These are phyloP conservation scores for Mercurialis annua DNA, from an alignment of 345 rosid species.

Conservation along the genomic window DNA sequence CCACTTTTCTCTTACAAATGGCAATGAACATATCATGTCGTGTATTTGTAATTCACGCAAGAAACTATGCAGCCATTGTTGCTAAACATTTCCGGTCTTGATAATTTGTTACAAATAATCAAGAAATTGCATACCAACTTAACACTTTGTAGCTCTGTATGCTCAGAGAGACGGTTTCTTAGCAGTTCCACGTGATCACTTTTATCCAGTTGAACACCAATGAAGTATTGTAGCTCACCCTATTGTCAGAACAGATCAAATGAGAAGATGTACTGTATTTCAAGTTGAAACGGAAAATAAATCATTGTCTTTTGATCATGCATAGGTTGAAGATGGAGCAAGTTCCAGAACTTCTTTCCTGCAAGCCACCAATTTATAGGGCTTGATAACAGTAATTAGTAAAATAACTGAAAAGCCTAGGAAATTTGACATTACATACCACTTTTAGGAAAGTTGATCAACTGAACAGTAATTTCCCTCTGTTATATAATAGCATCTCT, in stretches of 20 bases:
- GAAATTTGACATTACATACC: constrained; percentile 38
- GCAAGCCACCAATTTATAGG: constrained; percentile 30
- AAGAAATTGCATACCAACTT: constrained; percentile 50
- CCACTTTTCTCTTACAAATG: too few species aligned
- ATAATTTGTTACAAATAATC: constrained; percentile 5
- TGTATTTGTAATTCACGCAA: too few species aligned
- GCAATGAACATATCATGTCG: too few species aligned
- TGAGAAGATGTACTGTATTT: constrained; percentile 4
- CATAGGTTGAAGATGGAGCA: constrained; percentile 98
- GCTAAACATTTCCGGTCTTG: too few species aligned
- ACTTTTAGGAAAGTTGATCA: constrained; percentile 93
- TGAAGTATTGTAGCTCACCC: constrained; percentile 99
- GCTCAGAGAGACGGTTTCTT: constrained; percentile 73
- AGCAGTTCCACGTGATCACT: constrained; percentile 91
- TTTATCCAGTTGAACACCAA: constrained; percentile 98
- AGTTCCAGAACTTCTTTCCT: constrained; percentile 99
- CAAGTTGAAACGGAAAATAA: constrained; percentile 9
- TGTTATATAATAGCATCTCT: constrained; percentile 91
- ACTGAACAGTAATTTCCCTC: constrained; percentile 87
- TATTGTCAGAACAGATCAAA: constrained; percentile 16
- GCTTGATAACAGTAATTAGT: constrained; percentile 4
- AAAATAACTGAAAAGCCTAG: background rate
- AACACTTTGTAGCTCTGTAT: constrained; percentile 62
- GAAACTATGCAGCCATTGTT: too few species aligned
- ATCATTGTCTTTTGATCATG: constrained; percentile 85